Evolutionary conservation across 495 filamentous ascomycete species (phyloP).

Genomic region (Thozetella sp.): DNA sequence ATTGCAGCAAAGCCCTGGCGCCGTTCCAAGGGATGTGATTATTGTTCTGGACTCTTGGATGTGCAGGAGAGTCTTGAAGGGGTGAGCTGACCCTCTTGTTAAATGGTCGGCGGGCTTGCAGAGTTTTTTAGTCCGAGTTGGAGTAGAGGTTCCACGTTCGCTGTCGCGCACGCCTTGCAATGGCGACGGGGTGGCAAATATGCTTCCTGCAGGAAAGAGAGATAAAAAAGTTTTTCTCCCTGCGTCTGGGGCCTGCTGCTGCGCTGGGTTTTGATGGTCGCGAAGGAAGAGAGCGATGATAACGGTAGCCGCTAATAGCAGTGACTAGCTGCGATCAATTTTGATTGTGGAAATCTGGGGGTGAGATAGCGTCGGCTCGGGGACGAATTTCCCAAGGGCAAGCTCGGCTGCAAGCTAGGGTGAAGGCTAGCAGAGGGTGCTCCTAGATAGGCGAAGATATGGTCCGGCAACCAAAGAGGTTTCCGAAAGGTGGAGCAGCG

Average conservation of each 20-base stretch:
- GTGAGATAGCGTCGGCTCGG: constrained; percentile 1
- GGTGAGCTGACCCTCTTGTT: too few species aligned
- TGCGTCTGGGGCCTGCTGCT: constrained; percentile 2
- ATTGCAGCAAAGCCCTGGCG: background rate
- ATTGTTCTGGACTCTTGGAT: too few species aligned
- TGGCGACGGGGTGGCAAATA: constrained; percentile 30
- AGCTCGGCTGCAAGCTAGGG: background rate
- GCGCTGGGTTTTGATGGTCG: background rate
- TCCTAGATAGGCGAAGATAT: background rate
- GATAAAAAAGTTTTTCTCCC: constrained; percentile 22
- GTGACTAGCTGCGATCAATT: background rate
- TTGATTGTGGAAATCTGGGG: background rate
- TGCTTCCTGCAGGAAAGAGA: constrained; percentile 24
- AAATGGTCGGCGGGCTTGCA: too few species aligned
- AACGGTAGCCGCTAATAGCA: background rate
- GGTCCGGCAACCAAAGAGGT: constrained; percentile 1
- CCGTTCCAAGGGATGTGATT: background rate
- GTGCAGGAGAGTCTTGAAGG: too few species aligned
- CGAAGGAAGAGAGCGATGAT: background rate
- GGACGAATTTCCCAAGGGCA: background rate
- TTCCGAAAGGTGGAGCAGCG: background rate
- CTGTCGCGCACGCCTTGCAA: constrained; percentile 8
- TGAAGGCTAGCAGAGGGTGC: background rate
- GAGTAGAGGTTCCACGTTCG: constrained; percentile 10
- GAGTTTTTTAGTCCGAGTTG: too few species aligned